phyloP scores from a whole-genome alignment of 2,329 filamentous ascomycete genomes.

The Fusarium sp. region DNA sequence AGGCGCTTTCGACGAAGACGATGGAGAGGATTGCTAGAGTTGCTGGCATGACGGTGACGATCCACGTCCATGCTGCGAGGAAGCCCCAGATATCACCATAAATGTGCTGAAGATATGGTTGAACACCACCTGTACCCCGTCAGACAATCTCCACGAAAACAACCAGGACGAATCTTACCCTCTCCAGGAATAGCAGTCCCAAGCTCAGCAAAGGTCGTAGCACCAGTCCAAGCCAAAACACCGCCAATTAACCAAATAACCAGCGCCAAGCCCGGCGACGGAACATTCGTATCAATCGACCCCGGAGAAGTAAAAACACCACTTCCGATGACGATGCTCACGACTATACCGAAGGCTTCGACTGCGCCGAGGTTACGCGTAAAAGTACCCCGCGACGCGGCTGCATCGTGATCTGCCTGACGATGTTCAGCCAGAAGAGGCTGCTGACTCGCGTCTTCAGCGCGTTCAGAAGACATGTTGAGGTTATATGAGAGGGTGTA shows the following conservation, averaged over 20 bases:
- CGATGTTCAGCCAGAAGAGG: constrained; percentile 34
- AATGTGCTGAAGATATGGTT: constrained; percentile 71
- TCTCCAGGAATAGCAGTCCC: constrained; percentile 73
- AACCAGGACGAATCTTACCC: constrained; percentile 49
- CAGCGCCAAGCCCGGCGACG: constrained; percentile 68
- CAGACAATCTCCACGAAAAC: neutral
- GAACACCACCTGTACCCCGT: constrained; percentile 63
- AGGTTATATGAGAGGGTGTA: neutral
- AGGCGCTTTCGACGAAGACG: constrained; percentile 71
- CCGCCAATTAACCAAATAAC: constrained; percentile 72
- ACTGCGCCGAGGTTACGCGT: constrained; percentile 59
- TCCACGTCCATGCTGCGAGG: constrained; percentile 73
- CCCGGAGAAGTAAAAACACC: constrained; percentile 74
- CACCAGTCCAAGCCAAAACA: constrained; percentile 72
- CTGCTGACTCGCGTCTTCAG: constrained; percentile 20
- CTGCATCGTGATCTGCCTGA: constrained; percentile 3
- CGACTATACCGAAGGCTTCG: constrained; percentile 69
- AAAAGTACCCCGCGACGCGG: constrained; percentile 47
- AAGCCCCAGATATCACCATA: constrained; percentile 73
- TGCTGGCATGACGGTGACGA: constrained; percentile 72
- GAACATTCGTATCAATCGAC: constrained; percentile 71
- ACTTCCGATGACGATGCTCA: constrained; percentile 73
- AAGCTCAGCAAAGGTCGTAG: constrained; percentile 70
- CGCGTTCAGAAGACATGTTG: constrained; percentile 22
- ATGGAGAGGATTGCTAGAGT: constrained; percentile 73